Evolutionary conservation across 768 basidiomycete genomes (phyloP), one percentile per base, ranked within the genome.

Genomic region (Pilatotrama ljubarskyi): DNA sequence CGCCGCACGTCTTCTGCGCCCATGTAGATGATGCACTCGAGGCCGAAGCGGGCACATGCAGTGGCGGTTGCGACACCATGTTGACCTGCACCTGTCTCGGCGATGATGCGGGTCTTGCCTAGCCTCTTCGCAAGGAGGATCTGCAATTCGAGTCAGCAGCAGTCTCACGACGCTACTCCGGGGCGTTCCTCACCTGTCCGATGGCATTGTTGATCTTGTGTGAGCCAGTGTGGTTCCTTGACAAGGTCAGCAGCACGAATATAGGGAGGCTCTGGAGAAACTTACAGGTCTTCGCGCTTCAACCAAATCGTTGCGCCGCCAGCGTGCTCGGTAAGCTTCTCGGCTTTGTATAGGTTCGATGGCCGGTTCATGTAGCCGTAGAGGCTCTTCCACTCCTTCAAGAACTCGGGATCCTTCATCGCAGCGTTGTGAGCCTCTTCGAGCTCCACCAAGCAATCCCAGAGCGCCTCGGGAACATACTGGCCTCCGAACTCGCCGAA

Each of bases 21-120:
- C 97, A 99, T 99, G 77, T 95, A 99, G 69, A 99, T 83, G 66
- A 96, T 75, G 71, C 97, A 99, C 75, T 97, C 87, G 80, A 98
- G 72, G 6, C 93, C 95, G 67, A 98, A 99, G 67, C 91, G 90
- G 22, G 97, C 97, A 66, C 97, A 98, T 22, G 93, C 97, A 5
- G 97, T 99, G 1, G 97, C 97, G 47, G 97, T 98, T 20, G 97
- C 97, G 29, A 99, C 97, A 72, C 97, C 97, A 73, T 99, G 97
- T 73, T 98, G 97, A 15, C 97, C 97, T 0, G 97, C 97, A 62
- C 97, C 97, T 1, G 97, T 98, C 79, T 99, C 97, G 32, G 97
- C 97, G 65, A 98, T 98, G 69, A 99, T 98, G 54, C 95, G 85
- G 38, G 82, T 97, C 78, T 99, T 99, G 18, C 97, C 97, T 59